Evolutionary conservation across 208 protist species (phyloP), one percentile per base, ranked within the genome.

Genomic region (Trypanosoma scelopori): DNA sequence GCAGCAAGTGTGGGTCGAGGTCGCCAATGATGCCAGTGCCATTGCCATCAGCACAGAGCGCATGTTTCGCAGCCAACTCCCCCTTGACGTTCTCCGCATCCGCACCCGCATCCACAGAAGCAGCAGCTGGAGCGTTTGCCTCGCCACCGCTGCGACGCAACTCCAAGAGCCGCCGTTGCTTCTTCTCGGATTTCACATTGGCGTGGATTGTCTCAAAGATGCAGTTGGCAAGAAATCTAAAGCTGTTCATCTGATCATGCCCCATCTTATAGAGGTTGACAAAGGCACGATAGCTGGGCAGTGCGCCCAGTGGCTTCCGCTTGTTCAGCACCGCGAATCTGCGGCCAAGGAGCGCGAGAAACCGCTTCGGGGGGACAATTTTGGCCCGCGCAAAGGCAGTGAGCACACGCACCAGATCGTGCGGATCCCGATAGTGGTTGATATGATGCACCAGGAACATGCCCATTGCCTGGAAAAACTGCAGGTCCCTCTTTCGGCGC

Each of bases 311-410:
- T 16, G 74, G 77, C 43, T 65, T 49, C 20, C 67, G 71, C 55
- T 89, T 89, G 69, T 79, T 68, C 39, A 93, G 69, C 30, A 91
- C 82, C 18, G 84, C 80, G 51, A 93, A 69, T 3, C 87, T 81
- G 3, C 87, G 78, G 1, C 65, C 79, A 13, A 93, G 53, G 4
- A 89, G 65, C 11, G 58, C 75, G 18, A 93, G 65, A 53, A 93
- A 93, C 4, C 55, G 49, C n/a, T 69, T 71, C 18, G 84, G 76
- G 3, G 87, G 87, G 25, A 87, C 55, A 30, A 93, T 83, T 49
- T 91, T 91, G 12, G 87, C 87, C 4, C 84, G 69, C n/a, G 81
- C 63, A 60, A 93, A 77, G n/a, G 87, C 81, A 22, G 82, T 89
- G 30, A 93, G 71, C 12, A 89, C 80, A 16, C 74, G 74, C 23